These are phyloP conservation scores for Colletotrichum noveboracense DNA, from an alignment of 2,329 filamentous ascomycete genomes.

Conservation along the genomic window DNA sequence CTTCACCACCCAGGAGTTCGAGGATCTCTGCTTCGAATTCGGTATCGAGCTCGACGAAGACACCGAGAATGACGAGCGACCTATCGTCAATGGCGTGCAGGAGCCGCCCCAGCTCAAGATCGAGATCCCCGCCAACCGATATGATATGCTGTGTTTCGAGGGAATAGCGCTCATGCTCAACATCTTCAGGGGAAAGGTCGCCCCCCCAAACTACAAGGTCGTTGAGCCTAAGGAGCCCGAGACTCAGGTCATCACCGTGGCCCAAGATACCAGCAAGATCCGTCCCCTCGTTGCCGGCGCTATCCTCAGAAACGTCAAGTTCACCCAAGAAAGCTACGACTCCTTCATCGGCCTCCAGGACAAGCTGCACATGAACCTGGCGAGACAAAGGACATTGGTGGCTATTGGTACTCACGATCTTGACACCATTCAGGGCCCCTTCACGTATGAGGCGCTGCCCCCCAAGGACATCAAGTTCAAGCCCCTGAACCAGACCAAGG, in stretches of 20 bases:
- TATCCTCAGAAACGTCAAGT: slow-evolving; percentile 88
- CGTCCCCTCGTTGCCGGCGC: slow-evolving; percentile 89
- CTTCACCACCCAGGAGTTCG: slow-evolving; percentile 92
- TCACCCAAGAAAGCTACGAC: slow-evolving; percentile 89
- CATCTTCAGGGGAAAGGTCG: slow-evolving; percentile 82
- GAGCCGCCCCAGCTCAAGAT: slow-evolving; percentile 96
- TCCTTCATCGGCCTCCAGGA: slow-evolving; percentile 98
- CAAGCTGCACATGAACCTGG: slow-evolving; percentile 96
- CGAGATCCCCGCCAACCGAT: slow-evolving; percentile 94
- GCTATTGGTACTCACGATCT: slow-evolving; percentile 97
- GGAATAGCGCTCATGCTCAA: slow-evolving; percentile 95
- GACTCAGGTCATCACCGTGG: slow-evolving; percentile 81
- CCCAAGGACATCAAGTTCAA: slow-evolving; percentile 92
- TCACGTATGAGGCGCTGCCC: slow-evolving; percentile 91
- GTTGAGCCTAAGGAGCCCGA: slow-evolving; percentile 74
- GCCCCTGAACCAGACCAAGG: slow-evolving; percentile 88
- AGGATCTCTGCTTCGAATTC: slow-evolving; percentile 98
- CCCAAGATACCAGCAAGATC: slow-evolving; percentile 75
- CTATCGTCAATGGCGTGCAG: slow-evolving; percentile 77
- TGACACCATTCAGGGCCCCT: slow-evolving; percentile 90
- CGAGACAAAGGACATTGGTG: slow-evolving; percentile 90
- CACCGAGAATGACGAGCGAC: slow-evolving; percentile 77
- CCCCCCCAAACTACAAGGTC: slow-evolving; percentile 81
- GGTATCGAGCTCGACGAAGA: slow-evolving; percentile 98
- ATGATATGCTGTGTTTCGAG: slow-evolving; percentile 96